phyloP scores from a whole-genome alignment of 805 yeast species.

The Candida mattraensis region DNA sequence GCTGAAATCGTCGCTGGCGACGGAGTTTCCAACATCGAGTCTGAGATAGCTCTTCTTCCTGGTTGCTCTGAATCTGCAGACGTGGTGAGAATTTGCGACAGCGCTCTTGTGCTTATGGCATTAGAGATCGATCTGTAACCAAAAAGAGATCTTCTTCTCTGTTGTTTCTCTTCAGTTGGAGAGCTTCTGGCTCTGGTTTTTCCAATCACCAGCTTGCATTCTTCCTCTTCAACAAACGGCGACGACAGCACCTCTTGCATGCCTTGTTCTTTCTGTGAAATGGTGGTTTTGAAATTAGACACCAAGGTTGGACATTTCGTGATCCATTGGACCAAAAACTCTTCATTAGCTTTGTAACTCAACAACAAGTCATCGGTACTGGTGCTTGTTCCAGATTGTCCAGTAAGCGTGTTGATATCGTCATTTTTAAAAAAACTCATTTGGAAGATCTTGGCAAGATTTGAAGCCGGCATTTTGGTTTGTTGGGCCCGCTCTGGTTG shows the following conservation, averaged over 20 bases:
- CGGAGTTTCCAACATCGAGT: conserved; percentile 7
- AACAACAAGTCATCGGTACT: conserved; percentile 31
- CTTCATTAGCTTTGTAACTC: conserved; percentile 31
- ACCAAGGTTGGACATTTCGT: conserved; percentile 18
- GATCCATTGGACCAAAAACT: conserved; percentile 29
- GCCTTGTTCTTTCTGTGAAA: conserved; percentile 6
- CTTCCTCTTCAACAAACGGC: conserved; percentile 20
- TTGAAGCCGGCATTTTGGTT: conserved; percentile 39
- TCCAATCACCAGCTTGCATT: conserved; percentile 9
- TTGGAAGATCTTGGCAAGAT: conserved; percentile 40
- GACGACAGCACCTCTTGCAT: conserved; percentile 16
- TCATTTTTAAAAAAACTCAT: conserved; percentile 36
- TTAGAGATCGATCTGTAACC: conserved; percentile 29
- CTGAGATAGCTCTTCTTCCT: conserved; percentile 15
- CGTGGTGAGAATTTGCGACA: conserved; percentile 13
- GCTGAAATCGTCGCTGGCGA: conserved; percentile 1
- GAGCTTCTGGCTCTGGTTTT: conserved; percentile 16
- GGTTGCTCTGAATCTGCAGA: conserved; percentile 5
- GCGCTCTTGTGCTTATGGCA: conserved; percentile 21
- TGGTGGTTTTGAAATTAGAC: conserved; percentile 10
- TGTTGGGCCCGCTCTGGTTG: conserved; percentile 23
- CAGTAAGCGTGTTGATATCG: conserved; percentile 24
- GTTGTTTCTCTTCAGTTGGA: conserved; percentile 19
- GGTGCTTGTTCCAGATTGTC: conserved; percentile 15
- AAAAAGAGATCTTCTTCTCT: conserved; percentile 28